Evolutionary conservation across 768 basidiomycete genomes (phyloP).

Genomic region (Phaffia tasmanica): DNA sequence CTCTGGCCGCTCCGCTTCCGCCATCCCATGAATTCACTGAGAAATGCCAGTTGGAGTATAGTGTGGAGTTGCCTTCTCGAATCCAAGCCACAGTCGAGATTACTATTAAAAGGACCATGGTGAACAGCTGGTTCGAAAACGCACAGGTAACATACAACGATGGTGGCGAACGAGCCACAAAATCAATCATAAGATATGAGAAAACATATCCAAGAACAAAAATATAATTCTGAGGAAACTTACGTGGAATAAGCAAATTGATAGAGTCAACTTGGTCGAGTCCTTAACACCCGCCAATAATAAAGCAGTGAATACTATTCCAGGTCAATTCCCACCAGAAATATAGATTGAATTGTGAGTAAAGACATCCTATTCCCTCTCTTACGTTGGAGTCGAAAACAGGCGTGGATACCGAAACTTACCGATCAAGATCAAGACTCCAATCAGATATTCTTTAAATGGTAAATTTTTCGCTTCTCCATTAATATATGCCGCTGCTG

Average conservation of each 20-base stretch:
- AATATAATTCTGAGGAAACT: conserved; percentile 28
- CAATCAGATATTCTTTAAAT: conserved; percentile 48
- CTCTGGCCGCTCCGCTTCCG: conserved; percentile 36
- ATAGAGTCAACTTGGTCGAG: conserved; percentile 46
- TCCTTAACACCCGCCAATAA: conserved; percentile 19
- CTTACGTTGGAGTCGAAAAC: conserved; percentile 51
- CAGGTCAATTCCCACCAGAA: not conserved
- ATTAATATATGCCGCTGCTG: conserved; percentile 55
- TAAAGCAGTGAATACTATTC: conserved; percentile 11
- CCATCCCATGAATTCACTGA: conserved; percentile 32
- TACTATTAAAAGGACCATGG: conserved; percentile 50
- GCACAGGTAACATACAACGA: not conserved
- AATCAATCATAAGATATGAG: conserved; percentile 1
- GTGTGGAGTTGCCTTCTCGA: conserved; percentile 43
- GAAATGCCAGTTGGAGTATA: conserved; percentile 49
- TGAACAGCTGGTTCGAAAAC: conserved; percentile 29
- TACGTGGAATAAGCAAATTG: conserved; percentile 53
- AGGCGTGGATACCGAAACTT: conserved; percentile 46
- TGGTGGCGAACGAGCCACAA: conserved; percentile 38
- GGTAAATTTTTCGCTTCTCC: conserved; percentile 51
- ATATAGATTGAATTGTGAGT: not conserved
- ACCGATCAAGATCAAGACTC: conserved; percentile 48
- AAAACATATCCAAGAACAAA: not conserved
- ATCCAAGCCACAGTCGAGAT: conserved; percentile 48
- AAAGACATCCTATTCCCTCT: not conserved